Conservation (phyloP, 1,284 basidiomycete species). For the Ganoderma lingzhi region DNA sequence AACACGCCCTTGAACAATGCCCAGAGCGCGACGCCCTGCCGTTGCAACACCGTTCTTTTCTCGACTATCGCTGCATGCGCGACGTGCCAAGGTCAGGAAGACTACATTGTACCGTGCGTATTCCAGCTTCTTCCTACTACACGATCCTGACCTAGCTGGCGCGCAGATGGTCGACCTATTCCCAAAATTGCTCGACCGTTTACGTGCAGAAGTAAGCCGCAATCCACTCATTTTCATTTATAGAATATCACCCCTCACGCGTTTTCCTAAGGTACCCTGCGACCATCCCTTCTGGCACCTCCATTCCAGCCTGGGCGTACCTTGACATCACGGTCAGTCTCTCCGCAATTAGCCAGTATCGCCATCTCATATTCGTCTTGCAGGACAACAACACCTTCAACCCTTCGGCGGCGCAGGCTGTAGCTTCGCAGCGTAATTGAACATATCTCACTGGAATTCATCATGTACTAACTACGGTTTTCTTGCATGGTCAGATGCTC, state of each 20-base stretch:
- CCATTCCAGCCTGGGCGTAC: slow-evolving; percentile 30
- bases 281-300: slow-evolving; percentile 19
- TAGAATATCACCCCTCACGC: background rate
- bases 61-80: slow-evolving; percentile 25
- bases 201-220: slow-evolving; percentile 16
- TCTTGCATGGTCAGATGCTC: slow-evolving; percentile 8
- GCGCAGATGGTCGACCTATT: slow-evolving; percentile 22
- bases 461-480: background rate
- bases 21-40: slow-evolving; percentile 21
- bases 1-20: slow-evolving; percentile 18
- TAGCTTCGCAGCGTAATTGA: slow-evolving; percentile 10
- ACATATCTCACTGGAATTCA: background rate
- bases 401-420: slow-evolving; percentile 11
- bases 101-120: slow-evolving; percentile 17
- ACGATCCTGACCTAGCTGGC: background rate
- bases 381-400: slow-evolving; percentile 20
- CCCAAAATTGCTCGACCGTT: slow-evolving; percentile 19
- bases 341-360: background rate
- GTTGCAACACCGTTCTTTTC: slow-evolving; percentile 29
- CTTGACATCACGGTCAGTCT: slow-evolving; percentile 24
- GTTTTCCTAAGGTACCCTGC: slow-evolving; percentile 12
- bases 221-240: background rate
- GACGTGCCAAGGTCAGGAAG: slow-evolving; percentile 24
- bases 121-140: background rate
- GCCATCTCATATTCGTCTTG: background rate